phyloP scores from a whole-genome alignment of 257 asterid species.

The Lavandula angustifolia region DNA sequence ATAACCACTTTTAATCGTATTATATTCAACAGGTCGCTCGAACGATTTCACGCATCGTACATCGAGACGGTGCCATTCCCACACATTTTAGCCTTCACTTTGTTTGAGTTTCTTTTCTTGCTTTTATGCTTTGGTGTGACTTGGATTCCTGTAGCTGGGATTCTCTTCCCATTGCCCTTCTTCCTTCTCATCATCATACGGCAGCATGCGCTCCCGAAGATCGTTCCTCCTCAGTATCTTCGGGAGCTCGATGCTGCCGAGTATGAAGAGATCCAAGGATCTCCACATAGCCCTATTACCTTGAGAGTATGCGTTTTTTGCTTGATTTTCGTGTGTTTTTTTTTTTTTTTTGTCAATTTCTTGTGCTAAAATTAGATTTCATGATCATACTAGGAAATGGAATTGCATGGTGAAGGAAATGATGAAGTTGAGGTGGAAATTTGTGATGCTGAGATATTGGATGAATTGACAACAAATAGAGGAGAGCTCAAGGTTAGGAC shows the following conservation, averaged over 20 bases:
- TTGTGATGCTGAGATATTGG: slow-evolving; percentile 53
- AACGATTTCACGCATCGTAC: slow-evolving; percentile 53
- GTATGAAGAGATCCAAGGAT: slow-evolving; percentile 53
- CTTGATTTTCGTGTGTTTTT: not conserved
- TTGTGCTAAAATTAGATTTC: not conserved
- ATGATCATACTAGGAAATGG: slow-evolving; percentile 36
- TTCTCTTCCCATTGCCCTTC: slow-evolving; percentile 62
- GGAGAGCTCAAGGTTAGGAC: slow-evolving; percentile 57
- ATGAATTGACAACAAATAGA: slow-evolving; percentile 58
- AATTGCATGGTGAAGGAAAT: slow-evolving; percentile 15
- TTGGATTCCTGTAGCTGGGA: slow-evolving; percentile 69
- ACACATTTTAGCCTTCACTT: slow-evolving; percentile 49
- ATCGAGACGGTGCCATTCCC: slow-evolving; percentile 60
- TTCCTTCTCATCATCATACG: slow-evolving; percentile 54
- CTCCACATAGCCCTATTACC: slow-evolving; percentile 46
- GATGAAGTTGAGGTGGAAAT: slow-evolving; percentile 33
- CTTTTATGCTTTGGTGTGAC: slow-evolving; percentile 57
- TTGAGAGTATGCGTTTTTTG: slow-evolving; percentile 35
- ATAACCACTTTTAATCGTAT: no score
- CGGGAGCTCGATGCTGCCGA: slow-evolving; percentile 67
- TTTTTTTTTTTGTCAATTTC: not conserved
- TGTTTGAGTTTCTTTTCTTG: slow-evolving; percentile 48
- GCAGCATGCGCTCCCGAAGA: slow-evolving; percentile 55
- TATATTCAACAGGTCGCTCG: slow-evolving; percentile 53
- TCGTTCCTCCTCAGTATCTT: slow-evolving; percentile 39